Percentiles rank a stretch among this genome's conserved stretches.
phyloP scores from a whole-genome alignment of 2,329 filamentous ascomycete genomes.

The Pleomassaria siparia region DNA sequence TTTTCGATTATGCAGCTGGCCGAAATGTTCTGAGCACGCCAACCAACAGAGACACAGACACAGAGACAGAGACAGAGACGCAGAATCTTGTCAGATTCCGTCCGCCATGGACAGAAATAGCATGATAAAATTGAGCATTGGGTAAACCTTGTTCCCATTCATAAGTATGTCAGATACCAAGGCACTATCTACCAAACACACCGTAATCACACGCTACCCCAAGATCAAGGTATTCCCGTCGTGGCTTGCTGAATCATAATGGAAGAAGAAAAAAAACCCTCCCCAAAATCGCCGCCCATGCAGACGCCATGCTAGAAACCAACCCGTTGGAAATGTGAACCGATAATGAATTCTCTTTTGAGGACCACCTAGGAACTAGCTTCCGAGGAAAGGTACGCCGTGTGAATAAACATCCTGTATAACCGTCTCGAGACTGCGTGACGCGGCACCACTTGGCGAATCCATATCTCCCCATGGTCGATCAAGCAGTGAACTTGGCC shows the following conservation, averaged over 20 bases:
- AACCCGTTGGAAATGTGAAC: constrained; percentile 28
- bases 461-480: constrained; percentile 9
- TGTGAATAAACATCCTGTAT: neutral
- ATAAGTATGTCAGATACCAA: constrained; percentile 30
- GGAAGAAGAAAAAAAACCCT: constrained; percentile 30
- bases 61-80: no score
- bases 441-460: neutral
- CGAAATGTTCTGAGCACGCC: neutral
- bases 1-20: no score
- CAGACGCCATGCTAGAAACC: constrained; percentile 43
- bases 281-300: constrained; percentile 38
- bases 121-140: no score
- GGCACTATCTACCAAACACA: constrained; percentile 29
- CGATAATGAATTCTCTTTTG: constrained; percentile 22
- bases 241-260: constrained; percentile 29
- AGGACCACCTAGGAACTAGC: constrained; percentile 6
- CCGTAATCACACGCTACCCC: constrained; percentile 19
- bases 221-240: constrained; percentile 25
- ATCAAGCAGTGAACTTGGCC: constrained; percentile 76
- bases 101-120: no score
- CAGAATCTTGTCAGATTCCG: no score
- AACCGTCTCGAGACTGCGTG: no score
- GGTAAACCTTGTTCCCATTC: constrained; percentile 16
- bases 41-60: no score
- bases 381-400: constrained; percentile 7